Conservation (phyloP, 2,329 filamentous ascomycete genomes). For the Orbilia ellipsospora region DNA sequence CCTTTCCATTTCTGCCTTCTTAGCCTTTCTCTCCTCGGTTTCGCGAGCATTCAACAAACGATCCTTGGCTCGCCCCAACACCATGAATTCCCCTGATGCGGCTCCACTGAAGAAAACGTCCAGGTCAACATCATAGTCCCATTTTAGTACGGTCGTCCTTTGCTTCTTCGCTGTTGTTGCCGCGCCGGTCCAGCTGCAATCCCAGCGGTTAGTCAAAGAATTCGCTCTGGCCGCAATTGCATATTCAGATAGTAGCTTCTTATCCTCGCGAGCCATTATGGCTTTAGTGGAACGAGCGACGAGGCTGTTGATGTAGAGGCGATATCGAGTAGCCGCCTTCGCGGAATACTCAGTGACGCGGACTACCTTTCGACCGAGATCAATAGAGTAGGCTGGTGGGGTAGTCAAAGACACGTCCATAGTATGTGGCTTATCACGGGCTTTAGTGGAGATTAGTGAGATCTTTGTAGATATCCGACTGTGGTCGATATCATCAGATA, state of each 20-base stretch:
- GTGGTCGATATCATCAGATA: conserved; percentile 1
- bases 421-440: conserved; percentile 10
- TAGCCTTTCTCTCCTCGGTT: conserved; percentile 25
- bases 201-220: conserved; percentile 19
- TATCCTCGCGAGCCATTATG: conserved; percentile 23
- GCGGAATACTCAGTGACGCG: conserved; percentile 34
- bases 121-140: conserved; percentile 39
- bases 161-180: conserved; percentile 17
- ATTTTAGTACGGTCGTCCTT: conserved; percentile 15
- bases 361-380: conserved; percentile 15
- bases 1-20: conserved; percentile 29
- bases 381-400: conserved; percentile 15
- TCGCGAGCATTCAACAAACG: conserved; percentile 30
- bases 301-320: conserved; percentile 22
- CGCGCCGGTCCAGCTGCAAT: conserved; percentile 10
- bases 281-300: conserved; percentile 22
- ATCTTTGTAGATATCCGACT: conserved; percentile 15
- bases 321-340: conserved; percentile 30
- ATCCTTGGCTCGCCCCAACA: conserved; percentile 23
- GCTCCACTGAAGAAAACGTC: conserved; percentile 31
- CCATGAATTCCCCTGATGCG: conserved; percentile 25
- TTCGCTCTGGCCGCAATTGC: conserved; percentile 27
- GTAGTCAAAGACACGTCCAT: conserved; percentile 15
- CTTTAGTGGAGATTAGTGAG: conserved; percentile 16
- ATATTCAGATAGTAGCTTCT: conserved; percentile 28